Evolutionary conservation across 2,329 filamentous ascomycete species (phyloP).

Genomic region (Calonectria honghensis): DNA sequence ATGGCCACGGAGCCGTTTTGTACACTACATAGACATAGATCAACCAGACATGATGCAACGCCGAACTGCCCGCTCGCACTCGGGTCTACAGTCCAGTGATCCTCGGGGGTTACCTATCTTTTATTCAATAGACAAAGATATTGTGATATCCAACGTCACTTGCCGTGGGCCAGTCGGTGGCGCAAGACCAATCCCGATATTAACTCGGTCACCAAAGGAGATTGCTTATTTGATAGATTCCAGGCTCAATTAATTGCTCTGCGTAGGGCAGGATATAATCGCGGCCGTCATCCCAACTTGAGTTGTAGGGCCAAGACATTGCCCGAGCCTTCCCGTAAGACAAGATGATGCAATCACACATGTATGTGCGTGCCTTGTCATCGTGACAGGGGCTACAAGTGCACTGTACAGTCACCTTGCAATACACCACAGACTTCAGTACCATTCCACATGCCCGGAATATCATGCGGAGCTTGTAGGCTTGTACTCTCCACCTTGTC

Average conservation of each 20-base stretch:
- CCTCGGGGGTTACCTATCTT: not conserved
- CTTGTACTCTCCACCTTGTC: too few relatives aligned
- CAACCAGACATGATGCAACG: conserved; percentile 6
- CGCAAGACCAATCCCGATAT: too few relatives aligned
- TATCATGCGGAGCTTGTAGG: too few relatives aligned
- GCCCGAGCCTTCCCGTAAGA: not conserved
- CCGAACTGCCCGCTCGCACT: not conserved
- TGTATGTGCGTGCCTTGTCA: not conserved
- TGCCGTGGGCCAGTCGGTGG: not conserved
- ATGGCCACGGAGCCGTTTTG: not conserved
- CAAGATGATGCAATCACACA: not conserved
- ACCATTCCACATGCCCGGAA: too few relatives aligned
- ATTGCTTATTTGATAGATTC: too few relatives aligned
- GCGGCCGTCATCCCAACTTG: not conserved
- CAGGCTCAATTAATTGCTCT: too few relatives aligned
- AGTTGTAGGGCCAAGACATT: not conserved
- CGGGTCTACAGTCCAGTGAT: too few relatives aligned
- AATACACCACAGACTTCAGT: not conserved
- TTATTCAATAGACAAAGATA: not conserved
- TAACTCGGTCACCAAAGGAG: not conserved
- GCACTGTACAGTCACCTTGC: too few relatives aligned
- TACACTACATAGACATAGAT: conserved; percentile 31
- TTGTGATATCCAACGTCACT: not conserved
- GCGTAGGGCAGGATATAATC: too few relatives aligned
- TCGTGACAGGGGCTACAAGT: too few relatives aligned